A percentile compares a stretch with the other conserved stretches of the same genome.
Conservation (phyloP, 2,329 filamentous ascomycete species). For the Mollisiaceae sp. region DNA sequence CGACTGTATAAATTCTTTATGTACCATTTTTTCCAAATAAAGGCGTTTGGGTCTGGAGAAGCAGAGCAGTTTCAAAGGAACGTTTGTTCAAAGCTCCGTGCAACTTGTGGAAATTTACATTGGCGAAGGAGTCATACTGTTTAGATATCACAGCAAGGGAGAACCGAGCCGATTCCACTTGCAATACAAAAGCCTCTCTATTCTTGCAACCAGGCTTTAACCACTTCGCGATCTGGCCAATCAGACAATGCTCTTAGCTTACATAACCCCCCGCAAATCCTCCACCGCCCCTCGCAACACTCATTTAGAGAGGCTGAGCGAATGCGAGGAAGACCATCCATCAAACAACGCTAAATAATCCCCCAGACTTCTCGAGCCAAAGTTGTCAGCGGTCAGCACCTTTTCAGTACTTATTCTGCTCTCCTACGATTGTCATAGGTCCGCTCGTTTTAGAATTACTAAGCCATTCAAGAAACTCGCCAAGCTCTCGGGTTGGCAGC, state of each 20-base stretch:
- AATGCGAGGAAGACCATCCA: not conserved
- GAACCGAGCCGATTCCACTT: not conserved
- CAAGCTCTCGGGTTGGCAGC: not conserved
- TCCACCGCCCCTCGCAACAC: not conserved
- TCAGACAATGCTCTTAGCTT: not conserved
- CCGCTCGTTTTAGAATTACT: not conserved
- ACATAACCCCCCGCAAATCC: not conserved
- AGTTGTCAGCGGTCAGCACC: not conserved
- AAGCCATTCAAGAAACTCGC: not conserved
- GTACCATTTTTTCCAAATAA: conserved; percentile 6
- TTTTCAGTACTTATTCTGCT: not conserved
- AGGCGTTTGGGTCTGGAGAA: conserved; percentile 5
- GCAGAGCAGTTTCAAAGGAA: not conserved
- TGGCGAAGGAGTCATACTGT: not conserved
- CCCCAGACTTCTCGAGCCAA: not conserved
- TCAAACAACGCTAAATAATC: not conserved
- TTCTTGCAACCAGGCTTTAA: not conserved
- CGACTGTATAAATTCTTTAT: not conserved
- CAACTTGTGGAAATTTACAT: not conserved
- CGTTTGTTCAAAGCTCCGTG: not conserved
- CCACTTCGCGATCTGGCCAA: not conserved
- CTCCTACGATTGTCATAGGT: not conserved
- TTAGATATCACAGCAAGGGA: not conserved
- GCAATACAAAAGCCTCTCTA: not conserved
- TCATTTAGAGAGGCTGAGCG: not conserved